Evolutionary conservation across 163 green algal species (phyloP).

Genomic region (Scenedesmus sp.): DNA sequence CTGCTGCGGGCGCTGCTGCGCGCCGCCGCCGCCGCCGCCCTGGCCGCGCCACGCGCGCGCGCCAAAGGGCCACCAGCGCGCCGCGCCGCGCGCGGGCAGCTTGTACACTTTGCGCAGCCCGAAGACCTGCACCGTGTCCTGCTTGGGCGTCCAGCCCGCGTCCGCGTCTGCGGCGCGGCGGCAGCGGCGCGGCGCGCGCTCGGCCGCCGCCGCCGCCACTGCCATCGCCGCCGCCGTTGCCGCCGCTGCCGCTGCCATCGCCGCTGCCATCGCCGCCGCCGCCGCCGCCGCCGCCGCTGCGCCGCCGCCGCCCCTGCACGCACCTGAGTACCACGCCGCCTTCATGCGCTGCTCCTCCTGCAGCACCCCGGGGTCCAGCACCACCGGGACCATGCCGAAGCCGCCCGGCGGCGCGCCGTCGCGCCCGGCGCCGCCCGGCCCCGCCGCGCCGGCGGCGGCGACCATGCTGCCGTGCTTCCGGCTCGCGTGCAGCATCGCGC

Average conservation of each 20-base stretch:
- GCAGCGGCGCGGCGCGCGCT: too few relatives aligned
- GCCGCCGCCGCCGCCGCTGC: too few relatives aligned
- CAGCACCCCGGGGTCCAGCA: constrained; percentile 34
- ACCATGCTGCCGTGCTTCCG: constrained; percentile 32
- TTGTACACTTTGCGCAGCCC: constrained; percentile 83
- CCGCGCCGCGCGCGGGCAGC: constrained; percentile 38
- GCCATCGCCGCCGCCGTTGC: too few relatives aligned
- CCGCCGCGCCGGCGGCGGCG: too few relatives aligned
- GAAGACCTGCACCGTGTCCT: constrained; percentile 82
- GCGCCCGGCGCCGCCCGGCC: too few relatives aligned
- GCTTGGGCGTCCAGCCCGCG: constrained; percentile 7
- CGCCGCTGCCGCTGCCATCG: too few relatives aligned
- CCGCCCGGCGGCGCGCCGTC: too few relatives aligned
- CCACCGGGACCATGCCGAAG: constrained; percentile 31
- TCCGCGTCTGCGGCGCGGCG: constrained; percentile 20
- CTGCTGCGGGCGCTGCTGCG: constrained; percentile 4
- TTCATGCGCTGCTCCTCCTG: constrained; percentile 46
- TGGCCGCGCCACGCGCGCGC: too few relatives aligned
- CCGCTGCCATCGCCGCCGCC: too few relatives aligned
- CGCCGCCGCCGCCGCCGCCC: too few relatives aligned
- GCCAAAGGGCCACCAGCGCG: constrained; percentile 3
- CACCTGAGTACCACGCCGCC: constrained; percentile 22
- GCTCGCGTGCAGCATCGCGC: not conserved
- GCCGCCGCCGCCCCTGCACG: too few relatives aligned
- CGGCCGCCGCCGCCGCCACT: too few relatives aligned